Conservation (phyloP, 495 filamentous ascomycete species). For the Rhypophila decipiens region DNA sequence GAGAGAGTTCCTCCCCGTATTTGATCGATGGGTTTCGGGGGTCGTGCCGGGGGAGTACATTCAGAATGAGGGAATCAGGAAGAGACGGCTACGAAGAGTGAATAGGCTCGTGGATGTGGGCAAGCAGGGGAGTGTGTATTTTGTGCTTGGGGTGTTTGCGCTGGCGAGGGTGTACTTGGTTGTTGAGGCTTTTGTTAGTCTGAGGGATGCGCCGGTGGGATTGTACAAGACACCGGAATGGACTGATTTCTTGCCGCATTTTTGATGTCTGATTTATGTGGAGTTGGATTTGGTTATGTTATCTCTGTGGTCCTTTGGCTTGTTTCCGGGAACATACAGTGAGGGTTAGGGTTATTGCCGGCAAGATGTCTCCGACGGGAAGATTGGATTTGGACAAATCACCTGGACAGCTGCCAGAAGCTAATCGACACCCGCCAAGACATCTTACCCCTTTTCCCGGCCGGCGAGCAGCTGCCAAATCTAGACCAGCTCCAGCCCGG, state of each 20-base stretch:
- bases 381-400: too few species aligned
- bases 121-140: conserved; percentile 1
- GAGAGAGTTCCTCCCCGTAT: conserved; percentile 2
- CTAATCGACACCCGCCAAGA: too few species aligned
- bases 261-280: too few species aligned
- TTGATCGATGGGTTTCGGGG: conserved; percentile 8
- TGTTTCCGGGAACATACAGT: too few species aligned
- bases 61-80: not conserved
- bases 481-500: too few species aligned
- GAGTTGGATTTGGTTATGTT: too few species aligned
- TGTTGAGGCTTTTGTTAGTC: conserved; percentile 10
- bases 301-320: too few species aligned
- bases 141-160: conserved; percentile 3
- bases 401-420: too few species aligned
- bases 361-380: too few species aligned
- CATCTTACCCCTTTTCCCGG: too few species aligned
- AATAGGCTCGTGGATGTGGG: not conserved
- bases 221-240: conserved; percentile 16
- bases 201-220: conserved; percentile 9
- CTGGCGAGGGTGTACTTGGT: conserved; percentile 14
- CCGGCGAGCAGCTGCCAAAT: too few species aligned
- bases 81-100: not conserved
- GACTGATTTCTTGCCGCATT: conserved; percentile 14
- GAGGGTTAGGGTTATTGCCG: too few species aligned
- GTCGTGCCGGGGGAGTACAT: conserved; percentile 7